phyloP scores from a whole-genome alignment of 805 yeast genomes.

The Huiozyma sinensis region DNA sequence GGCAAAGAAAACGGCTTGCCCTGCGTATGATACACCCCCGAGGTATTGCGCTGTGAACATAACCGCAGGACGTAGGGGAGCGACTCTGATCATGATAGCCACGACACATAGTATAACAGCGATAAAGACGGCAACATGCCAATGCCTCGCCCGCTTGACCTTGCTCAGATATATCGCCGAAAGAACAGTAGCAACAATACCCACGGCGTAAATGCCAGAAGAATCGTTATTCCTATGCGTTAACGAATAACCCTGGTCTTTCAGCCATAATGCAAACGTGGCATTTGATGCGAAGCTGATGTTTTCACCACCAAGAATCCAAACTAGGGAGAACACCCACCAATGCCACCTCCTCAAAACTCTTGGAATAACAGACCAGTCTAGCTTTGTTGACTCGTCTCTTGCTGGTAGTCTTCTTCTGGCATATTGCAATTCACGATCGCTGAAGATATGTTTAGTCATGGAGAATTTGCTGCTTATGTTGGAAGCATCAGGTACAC shows the following conservation, averaged over 20 bases:
- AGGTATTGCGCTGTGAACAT: slow-evolving; percentile 48
- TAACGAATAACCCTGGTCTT: slow-evolving; percentile 32
- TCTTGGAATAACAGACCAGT: slow-evolving; percentile 32
- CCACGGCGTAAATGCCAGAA: slow-evolving; percentile 44
- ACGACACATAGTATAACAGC: slow-evolving; percentile 34
- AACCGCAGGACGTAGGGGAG: slow-evolving; percentile 29
- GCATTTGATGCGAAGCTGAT: slow-evolving; percentile 38
- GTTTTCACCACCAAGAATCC: slow-evolving; percentile 43
- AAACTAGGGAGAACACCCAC: slow-evolving; percentile 42
- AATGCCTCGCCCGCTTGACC: slow-evolving; percentile 35
- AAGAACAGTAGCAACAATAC: slow-evolving; percentile 35
- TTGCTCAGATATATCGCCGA: slow-evolving; percentile 37
- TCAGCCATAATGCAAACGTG: slow-evolving; percentile 39
- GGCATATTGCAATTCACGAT: slow-evolving; percentile 34
- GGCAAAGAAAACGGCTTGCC: slow-evolving; percentile 49
- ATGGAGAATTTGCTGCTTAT: slow-evolving; percentile 12
- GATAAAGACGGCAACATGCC: slow-evolving; percentile 40
- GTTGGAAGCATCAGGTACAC: slow-evolving; percentile 35
- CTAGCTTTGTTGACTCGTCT: slow-evolving; percentile 30
- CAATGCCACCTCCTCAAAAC: slow-evolving; percentile 46
- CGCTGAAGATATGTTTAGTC: slow-evolving; percentile 29
- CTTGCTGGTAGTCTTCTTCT: slow-evolving; percentile 33
- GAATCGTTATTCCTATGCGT: slow-evolving; percentile 42
- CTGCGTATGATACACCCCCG: slow-evolving; percentile 46
- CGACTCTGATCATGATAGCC: slow-evolving; percentile 36